Base-by-base conservation (phyloP, 371 early-diverging fungal genomes). In the Coemansia sp. region DNA sequence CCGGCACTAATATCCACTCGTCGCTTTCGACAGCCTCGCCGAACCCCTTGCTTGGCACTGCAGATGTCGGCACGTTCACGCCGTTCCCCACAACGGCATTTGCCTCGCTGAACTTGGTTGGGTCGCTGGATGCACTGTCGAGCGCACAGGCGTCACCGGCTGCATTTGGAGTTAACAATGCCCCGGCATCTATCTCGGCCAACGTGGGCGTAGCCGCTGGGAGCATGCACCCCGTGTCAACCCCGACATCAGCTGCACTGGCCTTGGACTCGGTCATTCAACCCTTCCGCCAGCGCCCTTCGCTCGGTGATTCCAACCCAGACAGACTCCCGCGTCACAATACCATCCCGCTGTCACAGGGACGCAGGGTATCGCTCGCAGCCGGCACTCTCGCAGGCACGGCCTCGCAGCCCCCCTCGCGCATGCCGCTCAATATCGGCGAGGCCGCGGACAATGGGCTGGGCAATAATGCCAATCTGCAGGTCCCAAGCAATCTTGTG, bases 181-280 rank as follows among this genome's bases (percentile, higher is more conserved):
- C 55, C 8, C 40, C 57, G 14, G 49, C 74, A 10, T 5, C 36
- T 53, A 53, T 53, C 53, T 53, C 53, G n/a, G 62, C 45, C 33
- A 35, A 41, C 60, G 55, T 40, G 49, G 61, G 63, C 30, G 12
- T 41, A 34, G 50, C 50, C 20, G 20, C 61, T 8, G 57, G 57
- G n/a, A 51, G 36, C 52, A 74, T 74, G 66, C 74, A 59, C 50
- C 72, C 72, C 56, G 71, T 65, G 70, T 57, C 71, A 62, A 57
- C 39, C n/a, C 40, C 45, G 14, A 48, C 55, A 34, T 50, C 71
- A 40, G 35, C 68, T 55, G 71, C 68, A 34, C 39, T 40, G 41
- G 33, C 52, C 33, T 8, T 55, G 61, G 67, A 61, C 50, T 43
- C 67, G 16, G 48, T 35, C 30, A 47, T 50, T 55, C 62, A 57